Percentiles rank a stretch among this genome's conserved stretches.
Conservation (phyloP, 2,329 filamentous ascomycete genomes). For the Alternaria sp. region DNA sequence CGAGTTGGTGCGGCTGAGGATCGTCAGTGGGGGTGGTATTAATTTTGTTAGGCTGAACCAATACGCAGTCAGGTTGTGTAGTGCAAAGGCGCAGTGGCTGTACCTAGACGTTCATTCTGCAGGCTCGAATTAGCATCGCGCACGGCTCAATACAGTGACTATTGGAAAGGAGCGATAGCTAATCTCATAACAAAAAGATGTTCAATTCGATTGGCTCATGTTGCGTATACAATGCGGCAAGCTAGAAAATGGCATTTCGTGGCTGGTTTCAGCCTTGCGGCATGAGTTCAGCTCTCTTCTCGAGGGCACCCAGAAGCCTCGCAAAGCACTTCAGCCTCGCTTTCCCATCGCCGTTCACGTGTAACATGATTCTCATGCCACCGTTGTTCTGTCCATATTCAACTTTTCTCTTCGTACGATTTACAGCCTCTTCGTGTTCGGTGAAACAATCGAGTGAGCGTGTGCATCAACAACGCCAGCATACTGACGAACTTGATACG, state of each 20-base stretch:
- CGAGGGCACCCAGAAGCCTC: neutral
- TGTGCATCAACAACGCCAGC: neutral
- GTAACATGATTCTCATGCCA: neutral
- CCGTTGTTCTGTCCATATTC: neutral
- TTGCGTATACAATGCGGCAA: neutral
- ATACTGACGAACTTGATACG: neutral
- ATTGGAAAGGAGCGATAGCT: neutral
- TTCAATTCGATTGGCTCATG: neutral
- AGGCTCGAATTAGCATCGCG: neutral
- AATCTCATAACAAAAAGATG: neutral
- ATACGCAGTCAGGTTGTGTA: neutral
- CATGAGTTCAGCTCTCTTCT: neutral
- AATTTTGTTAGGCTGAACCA: neutral
- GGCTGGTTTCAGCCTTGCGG: neutral
- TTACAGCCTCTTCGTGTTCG: neutral
- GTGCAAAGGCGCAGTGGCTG: neutral
- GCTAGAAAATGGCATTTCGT: neutral
- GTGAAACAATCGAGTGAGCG: neutral
- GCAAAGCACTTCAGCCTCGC: neutral
- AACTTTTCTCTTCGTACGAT: neutral
- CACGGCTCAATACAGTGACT: neutral
- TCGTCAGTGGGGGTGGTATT: neutral
- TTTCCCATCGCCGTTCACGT: neutral
- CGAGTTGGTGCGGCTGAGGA: neutral
- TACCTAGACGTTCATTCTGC: neutral